Base-by-base conservation (phyloP, 345 rosid species). In the Eucalyptus paniculata region DNA sequence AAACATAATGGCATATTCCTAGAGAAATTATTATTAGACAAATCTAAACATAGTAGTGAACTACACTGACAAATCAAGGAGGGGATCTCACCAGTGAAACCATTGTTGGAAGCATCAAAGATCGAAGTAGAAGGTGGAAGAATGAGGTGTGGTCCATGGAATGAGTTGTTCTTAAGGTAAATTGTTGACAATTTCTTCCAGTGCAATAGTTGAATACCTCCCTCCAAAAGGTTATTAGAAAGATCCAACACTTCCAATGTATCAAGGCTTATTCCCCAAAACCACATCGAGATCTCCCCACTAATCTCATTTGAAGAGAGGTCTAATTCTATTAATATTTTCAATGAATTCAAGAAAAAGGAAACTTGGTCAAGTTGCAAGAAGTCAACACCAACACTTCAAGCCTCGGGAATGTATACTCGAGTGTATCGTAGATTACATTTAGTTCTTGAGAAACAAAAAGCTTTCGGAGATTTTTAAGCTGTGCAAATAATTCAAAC, bases 41-140 rank as follows among this genome's bases (percentile, higher is more conserved):
- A n/a, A n/a, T n/a, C n/a, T n/a, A n/a, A n/a, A n/a, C n/a, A n/a
- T n/a, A n/a, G n/a, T n/a, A n/a, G n/a, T n/a, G 80, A 60, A 24
- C 49, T 62, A 1, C 42, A 3, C 1, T 60, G n/a, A 32, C 80
- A 56, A 54, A 87, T 40, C 32, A 30, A 44, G 5, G 81, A 47
- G 45, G 88, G 23, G 3, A 87, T 26, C 54, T 10, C 53, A 28
- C 21, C 34, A 1, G 11, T 2, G 56, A 85, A 85, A 85, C 6
- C 6, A 85, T 15, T 85, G 9, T 12, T 0, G 5, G 1, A 40
- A n/a, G 32, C 51, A 1, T 0, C 0, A 45, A 83, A 44, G 0
- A 0, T 0, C 26, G 0, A 0, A 11, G 32, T 28, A 2, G 86
- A 42, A 26, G 3, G 9, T 7, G 32, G 47, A 30, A 8, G 53